Percentiles rank a stretch among this genome's conserved stretches.
These are phyloP conservation scores for Phytophthora pisi DNA, from an alignment of 352 stramenopile species.

Conservation along the genomic window DNA sequence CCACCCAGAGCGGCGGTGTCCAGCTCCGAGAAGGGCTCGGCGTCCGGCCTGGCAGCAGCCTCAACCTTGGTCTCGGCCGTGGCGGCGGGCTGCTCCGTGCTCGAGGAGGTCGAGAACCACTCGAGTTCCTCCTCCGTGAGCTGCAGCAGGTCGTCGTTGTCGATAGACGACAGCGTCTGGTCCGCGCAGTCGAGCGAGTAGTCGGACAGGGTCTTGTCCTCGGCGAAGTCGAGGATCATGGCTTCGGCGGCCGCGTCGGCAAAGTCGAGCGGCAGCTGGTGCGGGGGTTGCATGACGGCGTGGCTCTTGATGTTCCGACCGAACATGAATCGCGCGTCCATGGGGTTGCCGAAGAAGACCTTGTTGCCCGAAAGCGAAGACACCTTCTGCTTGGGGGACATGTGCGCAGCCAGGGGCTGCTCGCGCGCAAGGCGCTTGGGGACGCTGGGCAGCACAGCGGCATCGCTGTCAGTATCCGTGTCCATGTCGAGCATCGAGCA, in stretches of 20 bases:
- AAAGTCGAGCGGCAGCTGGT: constrained; percentile 65
- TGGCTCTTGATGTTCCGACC: constrained; percentile 35
- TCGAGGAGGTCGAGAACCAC: constrained; percentile 69
- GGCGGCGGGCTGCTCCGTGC: constrained; percentile 20
- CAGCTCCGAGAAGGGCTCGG: constrained; percentile 33
- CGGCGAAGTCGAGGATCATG: constrained; percentile 82
- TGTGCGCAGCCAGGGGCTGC: constrained; percentile 66
- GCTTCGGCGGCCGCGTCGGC: constrained; percentile 44
- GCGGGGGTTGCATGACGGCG: constrained; percentile 29
- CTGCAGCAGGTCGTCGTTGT: constrained; percentile 82
- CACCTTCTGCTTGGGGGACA: constrained; percentile 81
- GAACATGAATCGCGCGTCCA: constrained; percentile 45
- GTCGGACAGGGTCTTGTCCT: constrained; percentile 70
- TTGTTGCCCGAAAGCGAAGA: constrained; percentile 45
- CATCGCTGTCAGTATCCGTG: constrained; percentile 33
- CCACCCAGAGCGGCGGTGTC: constrained; percentile 28
- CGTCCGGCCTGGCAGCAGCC: not conserved
- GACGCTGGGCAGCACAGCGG: constrained; percentile 47
- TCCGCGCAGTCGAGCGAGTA: constrained; percentile 68
- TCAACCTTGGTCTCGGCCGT: constrained; percentile 13
- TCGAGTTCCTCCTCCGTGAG: constrained; percentile 84
- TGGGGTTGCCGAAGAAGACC: constrained; percentile 51
- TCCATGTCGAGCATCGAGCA: constrained; percentile 44
- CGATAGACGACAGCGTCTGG: constrained; percentile 69
- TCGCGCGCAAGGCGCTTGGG: constrained; percentile 76